Evolutionary conservation across 257 asterid species (phyloP), one percentile per base, ranked within the genome.

Genomic region (Euphrasia confusa): DNA sequence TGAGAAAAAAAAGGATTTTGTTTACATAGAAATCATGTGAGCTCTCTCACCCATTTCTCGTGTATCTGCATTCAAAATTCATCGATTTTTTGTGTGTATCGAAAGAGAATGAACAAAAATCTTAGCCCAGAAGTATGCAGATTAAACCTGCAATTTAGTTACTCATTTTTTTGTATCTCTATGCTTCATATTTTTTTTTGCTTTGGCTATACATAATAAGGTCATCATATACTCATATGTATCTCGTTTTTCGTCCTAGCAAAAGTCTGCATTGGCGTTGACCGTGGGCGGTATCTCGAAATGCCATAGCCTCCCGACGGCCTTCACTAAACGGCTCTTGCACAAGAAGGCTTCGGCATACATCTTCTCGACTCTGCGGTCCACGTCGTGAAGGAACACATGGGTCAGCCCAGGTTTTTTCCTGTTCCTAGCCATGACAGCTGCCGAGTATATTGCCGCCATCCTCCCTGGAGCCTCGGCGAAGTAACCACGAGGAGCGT

Each of bases 401-500:
- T 92, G 92, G 52, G 95, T 91, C 56, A 61, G 78, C 0, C 96
- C 96, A 0, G 88, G 14, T 50, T 69, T 47, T n/a, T 75, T 84
- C 79, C 97, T 52, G 57, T 84, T 84, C 65, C 93, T 73, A 39
- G 95, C 95, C 95, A 92, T 86, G 45, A 92, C 89, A 5, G 95
- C 97, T 17, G 88, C 90, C 5, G 97, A 92, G 61, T 86, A 92
- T 13, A 92, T 86, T 48, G 95, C 92, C 10, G 93, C 81, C 98
- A 92, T 92, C 72, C 98, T 73, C 26, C 97, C 98, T 7, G 97
- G 93, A 42, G 95, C 95, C 64, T 80, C 80, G 58, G 86, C 52
- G 54, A 79, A 88, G 70, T 84, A 91, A 0, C 95, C 98, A 45
- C 91, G 72, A 2, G 98, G 98, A 7, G 96, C 98, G 55, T 86